Evolutionary conservation across 129 eudicot genomes (phyloP).

Genomic region (Helichrysum umbraculigerum): DNA sequence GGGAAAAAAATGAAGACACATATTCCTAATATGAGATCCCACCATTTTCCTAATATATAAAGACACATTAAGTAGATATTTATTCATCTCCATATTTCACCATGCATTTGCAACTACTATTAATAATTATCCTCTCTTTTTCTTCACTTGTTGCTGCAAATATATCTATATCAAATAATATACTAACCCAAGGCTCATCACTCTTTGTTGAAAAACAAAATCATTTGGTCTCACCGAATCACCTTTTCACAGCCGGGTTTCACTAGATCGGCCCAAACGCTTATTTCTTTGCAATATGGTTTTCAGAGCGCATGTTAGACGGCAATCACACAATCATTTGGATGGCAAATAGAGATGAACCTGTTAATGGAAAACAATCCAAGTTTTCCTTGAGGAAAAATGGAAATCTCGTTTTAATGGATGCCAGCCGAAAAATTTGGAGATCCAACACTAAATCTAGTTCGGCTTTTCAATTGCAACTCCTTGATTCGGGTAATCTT

Average conservation of each 20-base stretch:
- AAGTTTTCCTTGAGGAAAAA: constrained; percentile 19
- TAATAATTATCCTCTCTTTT: neutral
- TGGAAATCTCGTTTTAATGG: constrained; percentile 38
- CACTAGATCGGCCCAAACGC: constrained; percentile 41
- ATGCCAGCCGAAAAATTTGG: constrained; percentile 35
- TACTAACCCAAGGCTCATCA: constrained; percentile 27
- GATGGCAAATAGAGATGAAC: constrained; percentile 47
- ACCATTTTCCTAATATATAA: too few relatives aligned
- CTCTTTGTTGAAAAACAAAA: constrained; percentile 29
- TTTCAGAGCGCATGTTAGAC: constrained; percentile 9
- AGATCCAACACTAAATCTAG: constrained; percentile 21
- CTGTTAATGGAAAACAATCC: constrained; percentile 40
- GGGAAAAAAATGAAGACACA: too few relatives aligned
- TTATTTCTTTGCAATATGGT: constrained; percentile 49
- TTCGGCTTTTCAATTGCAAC: neutral
- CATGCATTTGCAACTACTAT: neutral
- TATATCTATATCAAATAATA: neutral
- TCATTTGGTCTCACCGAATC: constrained; percentile 36
- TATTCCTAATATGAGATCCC: too few relatives aligned
- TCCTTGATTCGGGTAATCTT: neutral
- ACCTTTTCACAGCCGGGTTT: constrained; percentile 48
- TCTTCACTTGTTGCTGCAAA: neutral
- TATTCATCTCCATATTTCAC: neutral
- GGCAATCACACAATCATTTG: constrained; percentile 25
- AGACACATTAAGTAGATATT: neutral